phyloP scores from a whole-genome alignment of 257 asterid genomes.

The Linderniella brevidens region DNA sequence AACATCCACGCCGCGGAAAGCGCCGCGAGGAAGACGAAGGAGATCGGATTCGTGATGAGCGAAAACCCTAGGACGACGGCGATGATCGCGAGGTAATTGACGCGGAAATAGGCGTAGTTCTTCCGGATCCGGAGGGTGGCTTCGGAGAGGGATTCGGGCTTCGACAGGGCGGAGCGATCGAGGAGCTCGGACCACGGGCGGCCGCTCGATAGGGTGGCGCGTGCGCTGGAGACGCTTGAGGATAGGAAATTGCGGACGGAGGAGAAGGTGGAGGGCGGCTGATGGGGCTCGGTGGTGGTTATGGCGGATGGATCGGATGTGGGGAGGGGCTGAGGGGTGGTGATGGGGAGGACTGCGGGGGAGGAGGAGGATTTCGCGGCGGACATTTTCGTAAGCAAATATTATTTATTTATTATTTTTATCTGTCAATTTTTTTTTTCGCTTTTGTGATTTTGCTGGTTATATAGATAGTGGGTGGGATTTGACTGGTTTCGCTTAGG shows the following conservation, averaged over 20 bases:
- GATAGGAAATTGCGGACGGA: conserved; percentile 31
- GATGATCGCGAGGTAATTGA: conserved; percentile 46
- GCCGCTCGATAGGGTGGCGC: conserved; percentile 42
- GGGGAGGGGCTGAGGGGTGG: conserved; percentile 34
- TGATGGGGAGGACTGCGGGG: conserved; percentile 58
- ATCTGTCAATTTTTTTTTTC: no score
- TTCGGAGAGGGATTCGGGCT: conserved; percentile 61
- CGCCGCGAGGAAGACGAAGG: conserved; percentile 48
- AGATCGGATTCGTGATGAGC: conserved; percentile 53
- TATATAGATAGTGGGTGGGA: no score
- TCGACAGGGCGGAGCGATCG: conserved; percentile 59
- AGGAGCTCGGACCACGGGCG: conserved; percentile 78
- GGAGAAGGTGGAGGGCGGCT: no score
- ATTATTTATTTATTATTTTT: no score
- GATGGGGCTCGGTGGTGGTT: conserved; percentile 11
- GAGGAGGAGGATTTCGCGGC: conserved; percentile 13
- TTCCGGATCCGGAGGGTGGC: conserved; percentile 67
- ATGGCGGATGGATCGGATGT: conserved; percentile 2
- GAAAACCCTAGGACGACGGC: conserved; percentile 39
- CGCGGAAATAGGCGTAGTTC: conserved; percentile 49
- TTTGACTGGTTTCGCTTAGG: no score
- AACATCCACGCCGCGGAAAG: conserved; percentile 80
- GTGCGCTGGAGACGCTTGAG: conserved; percentile 29
- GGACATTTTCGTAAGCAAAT: no score
- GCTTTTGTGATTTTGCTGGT: no score